These are phyloP conservation scores for Xylaria sp. DNA, from an alignment of 2,329 filamentous ascomycete species.

Conservation along the genomic window DNA sequence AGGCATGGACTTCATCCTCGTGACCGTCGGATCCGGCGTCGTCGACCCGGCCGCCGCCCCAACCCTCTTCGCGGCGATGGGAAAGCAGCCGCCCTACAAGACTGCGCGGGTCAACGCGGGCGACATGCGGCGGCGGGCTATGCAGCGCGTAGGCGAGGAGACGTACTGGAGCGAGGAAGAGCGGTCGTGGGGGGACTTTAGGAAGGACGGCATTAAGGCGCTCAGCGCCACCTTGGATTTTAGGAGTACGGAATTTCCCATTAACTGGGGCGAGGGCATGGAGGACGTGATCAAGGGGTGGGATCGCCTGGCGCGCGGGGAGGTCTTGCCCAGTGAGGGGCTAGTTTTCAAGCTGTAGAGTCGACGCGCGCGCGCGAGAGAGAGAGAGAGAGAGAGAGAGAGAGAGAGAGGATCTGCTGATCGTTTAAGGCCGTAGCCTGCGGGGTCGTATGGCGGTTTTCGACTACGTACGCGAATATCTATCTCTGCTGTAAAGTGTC, in stretches of 20 bases:
- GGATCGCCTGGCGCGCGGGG: constrained; percentile 44
- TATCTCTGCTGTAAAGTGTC: not conserved
- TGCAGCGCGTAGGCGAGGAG: constrained; percentile 42
- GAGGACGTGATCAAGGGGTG: constrained; percentile 44
- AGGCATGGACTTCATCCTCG: constrained; percentile 26
- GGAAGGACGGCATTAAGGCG: constrained; percentile 40
- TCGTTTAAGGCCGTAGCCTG: not conserved
- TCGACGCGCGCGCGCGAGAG: not conserved
- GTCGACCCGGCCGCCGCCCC: constrained; percentile 26
- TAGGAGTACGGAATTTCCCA: too few species aligned
- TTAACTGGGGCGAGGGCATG: constrained; percentile 50
- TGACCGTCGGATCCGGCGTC: constrained; percentile 41
- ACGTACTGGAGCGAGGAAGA: constrained; percentile 40
- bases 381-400: not conserved
- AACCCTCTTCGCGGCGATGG: not conserved
- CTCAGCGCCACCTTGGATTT: constrained; percentile 37
- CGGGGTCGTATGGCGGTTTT: not conserved
- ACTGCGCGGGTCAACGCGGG: constrained; percentile 40
- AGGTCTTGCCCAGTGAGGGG: constrained; percentile 45
- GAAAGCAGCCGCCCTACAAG: constrained; percentile 17
- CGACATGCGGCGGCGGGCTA: constrained; percentile 41
- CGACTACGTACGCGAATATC: not conserved
- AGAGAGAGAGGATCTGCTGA: not conserved
- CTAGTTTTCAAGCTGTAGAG: constrained; percentile 46
- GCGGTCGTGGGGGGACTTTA: constrained; percentile 40